Conservation (phyloP, 2,329 filamentous ascomycete genomes). For the Penicillium paneum region DNA sequence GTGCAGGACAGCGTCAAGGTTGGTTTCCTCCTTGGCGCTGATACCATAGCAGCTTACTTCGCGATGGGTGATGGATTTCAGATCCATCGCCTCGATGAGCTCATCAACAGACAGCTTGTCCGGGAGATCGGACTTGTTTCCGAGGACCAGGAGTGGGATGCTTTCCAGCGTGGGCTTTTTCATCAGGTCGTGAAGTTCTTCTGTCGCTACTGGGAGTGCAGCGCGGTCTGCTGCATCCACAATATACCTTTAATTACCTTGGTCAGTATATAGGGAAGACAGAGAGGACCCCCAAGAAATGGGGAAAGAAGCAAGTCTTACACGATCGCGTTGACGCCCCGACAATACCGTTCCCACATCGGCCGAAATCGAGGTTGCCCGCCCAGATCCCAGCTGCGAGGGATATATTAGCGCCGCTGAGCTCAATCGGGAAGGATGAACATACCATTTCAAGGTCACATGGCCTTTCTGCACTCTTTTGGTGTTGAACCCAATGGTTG, state of each 20-base stretch:
- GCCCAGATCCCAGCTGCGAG: constrained; percentile 81
- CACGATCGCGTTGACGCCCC: constrained; percentile 95
- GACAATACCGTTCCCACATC: constrained; percentile 99
- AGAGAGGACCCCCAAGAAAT: neutral
- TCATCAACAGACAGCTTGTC: constrained; percentile 90
- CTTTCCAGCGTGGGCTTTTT: constrained; percentile 78
- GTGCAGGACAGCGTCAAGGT: constrained; percentile 92
- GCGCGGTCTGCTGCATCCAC: constrained; percentile 88
- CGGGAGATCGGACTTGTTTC: constrained; percentile 96
- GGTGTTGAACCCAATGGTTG: constrained; percentile 98
- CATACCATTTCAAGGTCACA: constrained; percentile 91
- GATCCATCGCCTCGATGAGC: constrained; percentile 85
- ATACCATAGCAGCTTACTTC: constrained; percentile 99
- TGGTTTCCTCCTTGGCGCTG: constrained; percentile 97
- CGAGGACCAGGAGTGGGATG: constrained; percentile 89
- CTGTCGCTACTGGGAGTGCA: constrained; percentile 77
- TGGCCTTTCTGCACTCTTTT: constrained; percentile 97
- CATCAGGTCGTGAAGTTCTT: constrained; percentile 88
- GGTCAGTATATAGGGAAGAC: neutral
- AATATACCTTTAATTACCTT: constrained; percentile 64
- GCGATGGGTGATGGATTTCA: constrained; percentile 83
- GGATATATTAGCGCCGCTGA: constrained; percentile 14
- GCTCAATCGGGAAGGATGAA: neutral
- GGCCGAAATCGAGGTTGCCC: constrained; percentile 94
- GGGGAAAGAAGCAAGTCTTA: constrained; percentile 40